phyloP scores from a whole-genome alignment of 2,329 filamentous ascomycete genomes.

The Zopfia rhizophila region DNA sequence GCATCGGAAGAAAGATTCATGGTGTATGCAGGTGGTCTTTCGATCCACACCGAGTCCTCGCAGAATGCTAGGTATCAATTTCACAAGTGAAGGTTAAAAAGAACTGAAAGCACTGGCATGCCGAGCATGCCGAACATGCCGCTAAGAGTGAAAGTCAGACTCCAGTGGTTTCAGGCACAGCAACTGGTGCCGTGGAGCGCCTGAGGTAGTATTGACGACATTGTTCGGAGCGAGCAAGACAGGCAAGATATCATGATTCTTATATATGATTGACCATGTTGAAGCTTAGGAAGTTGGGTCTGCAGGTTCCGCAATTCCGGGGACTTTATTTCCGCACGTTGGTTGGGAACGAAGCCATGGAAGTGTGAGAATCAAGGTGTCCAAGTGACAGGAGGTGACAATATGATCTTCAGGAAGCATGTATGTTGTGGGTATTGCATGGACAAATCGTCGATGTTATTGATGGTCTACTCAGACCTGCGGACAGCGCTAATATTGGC shows the following conservation, averaged over 20 bases:
- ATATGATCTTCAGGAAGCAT: too few relatives aligned
- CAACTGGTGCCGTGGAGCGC: too few relatives aligned
- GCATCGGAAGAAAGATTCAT: constrained; percentile 29
- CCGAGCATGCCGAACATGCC: constrained; percentile 3
- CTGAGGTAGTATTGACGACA: too few relatives aligned
- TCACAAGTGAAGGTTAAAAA: background rate
- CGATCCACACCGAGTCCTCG: constrained; percentile 1
- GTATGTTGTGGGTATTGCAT: constrained; percentile 16
- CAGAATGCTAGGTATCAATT: too few relatives aligned
- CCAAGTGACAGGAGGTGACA: constrained; percentile 24
- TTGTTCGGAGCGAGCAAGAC: too few relatives aligned
- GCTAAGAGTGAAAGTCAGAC: too few relatives aligned
- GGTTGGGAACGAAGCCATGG: constrained; percentile 27
- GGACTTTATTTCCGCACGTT: constrained; percentile 21
- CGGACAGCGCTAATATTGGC: constrained; percentile 1
- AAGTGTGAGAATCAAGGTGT: constrained; percentile 28
- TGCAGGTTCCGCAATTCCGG: constrained; percentile 25
- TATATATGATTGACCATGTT: too few relatives aligned
- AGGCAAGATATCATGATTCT: too few relatives aligned
- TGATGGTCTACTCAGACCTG: constrained; percentile 11
- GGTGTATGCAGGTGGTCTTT: constrained; percentile 20
- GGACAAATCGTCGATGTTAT: constrained; percentile 10
- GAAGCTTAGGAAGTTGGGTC: too few relatives aligned
- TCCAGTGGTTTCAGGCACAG: too few relatives aligned
- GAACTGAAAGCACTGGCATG: background rate